phyloP scores from a whole-genome alignment of 1,139 yeast genomes.

The Geotrichum citri-aurantii region DNA sequence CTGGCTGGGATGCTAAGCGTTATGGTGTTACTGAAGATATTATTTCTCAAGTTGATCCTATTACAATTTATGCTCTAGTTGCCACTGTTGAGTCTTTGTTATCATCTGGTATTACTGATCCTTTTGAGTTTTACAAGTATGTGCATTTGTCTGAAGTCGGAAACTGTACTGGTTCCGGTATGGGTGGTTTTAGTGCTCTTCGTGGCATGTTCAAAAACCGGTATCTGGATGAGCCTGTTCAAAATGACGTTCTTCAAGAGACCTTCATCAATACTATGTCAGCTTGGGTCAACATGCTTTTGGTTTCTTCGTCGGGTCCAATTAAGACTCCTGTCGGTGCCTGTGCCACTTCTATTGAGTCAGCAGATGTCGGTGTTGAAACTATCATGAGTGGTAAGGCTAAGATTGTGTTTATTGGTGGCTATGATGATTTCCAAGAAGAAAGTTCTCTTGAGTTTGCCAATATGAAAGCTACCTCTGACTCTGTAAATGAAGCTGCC shows the following conservation, averaged over 20 bases:
- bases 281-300: conserved; percentile 98
- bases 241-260: conserved; percentile 93
- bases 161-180: conserved; percentile 99
- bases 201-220: conserved; percentile 98
- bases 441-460: conserved; percentile 97
- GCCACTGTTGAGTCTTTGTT: conserved; percentile 92
- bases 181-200: conserved; percentile 97
- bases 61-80: conserved; percentile 86
- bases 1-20: conserved; percentile 94
- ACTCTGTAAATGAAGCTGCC: conserved; percentile 75
- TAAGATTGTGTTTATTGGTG: conserved; percentile 93
- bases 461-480: conserved; percentile 97
- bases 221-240: conserved; percentile 85
- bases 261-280: conserved; percentile 98
- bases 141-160: conserved; percentile 98
- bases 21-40: conserved; percentile 95
- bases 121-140: conserved; percentile 95
- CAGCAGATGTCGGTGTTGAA: conserved; percentile 93
- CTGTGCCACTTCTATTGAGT: conserved; percentile 97
- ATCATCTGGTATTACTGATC: conserved; percentile 93
- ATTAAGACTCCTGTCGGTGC: conserved; percentile 99
- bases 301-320: conserved; percentile 95
- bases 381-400: conserved; percentile 91
- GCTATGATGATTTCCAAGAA: conserved; percentile 98
- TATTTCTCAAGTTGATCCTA: conserved; percentile 90